Evolutionary conservation across 75 land plant genomes (phyloP).

Genomic region (Picea sitchensis): DNA sequence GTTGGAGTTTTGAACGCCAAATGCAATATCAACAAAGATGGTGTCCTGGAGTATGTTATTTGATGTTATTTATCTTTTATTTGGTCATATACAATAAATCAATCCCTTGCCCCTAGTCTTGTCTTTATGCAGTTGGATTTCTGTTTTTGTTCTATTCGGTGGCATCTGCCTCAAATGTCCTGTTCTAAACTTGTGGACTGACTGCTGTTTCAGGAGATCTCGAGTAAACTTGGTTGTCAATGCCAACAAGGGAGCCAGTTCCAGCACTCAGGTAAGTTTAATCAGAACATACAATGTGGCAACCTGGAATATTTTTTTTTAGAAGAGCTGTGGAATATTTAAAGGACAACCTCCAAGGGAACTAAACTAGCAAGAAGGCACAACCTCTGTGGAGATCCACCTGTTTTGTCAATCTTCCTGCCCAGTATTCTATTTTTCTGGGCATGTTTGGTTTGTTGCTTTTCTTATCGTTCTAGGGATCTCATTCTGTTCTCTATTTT

Average conservation of each 20-base stretch:
- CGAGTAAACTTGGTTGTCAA: conserved; percentile 47
- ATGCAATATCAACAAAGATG: conserved; percentile 37
- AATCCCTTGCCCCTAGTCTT: not conserved
- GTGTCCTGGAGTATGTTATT: conserved; percentile 5
- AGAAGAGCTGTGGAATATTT: too few relatives aligned
- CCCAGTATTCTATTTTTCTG: too few relatives aligned
- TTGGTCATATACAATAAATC: too few relatives aligned
- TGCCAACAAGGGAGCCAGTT: conserved; percentile 12
- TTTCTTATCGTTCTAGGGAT: too few relatives aligned
- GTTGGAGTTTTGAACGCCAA: conserved; percentile 29
- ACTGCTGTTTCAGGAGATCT: conserved; percentile 39
- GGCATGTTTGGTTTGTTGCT: too few relatives aligned
- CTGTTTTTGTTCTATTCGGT: not conserved
- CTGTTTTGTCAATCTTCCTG: too few relatives aligned
- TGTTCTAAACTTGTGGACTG: not conserved
- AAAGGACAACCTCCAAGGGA: too few relatives aligned
- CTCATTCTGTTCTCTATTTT: too few relatives aligned
- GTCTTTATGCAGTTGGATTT: not conserved
- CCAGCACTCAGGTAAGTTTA: conserved; percentile 3
- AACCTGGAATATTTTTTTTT: too few relatives aligned
- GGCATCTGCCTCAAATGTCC: not conserved
- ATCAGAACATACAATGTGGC: not conserved
- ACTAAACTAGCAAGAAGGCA: too few relatives aligned
- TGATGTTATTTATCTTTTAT: not conserved
- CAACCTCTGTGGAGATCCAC: not conserved